phyloP scores from a whole-genome alignment of 2,329 filamentous ascomycete species.

The Didymella pinodella region DNA sequence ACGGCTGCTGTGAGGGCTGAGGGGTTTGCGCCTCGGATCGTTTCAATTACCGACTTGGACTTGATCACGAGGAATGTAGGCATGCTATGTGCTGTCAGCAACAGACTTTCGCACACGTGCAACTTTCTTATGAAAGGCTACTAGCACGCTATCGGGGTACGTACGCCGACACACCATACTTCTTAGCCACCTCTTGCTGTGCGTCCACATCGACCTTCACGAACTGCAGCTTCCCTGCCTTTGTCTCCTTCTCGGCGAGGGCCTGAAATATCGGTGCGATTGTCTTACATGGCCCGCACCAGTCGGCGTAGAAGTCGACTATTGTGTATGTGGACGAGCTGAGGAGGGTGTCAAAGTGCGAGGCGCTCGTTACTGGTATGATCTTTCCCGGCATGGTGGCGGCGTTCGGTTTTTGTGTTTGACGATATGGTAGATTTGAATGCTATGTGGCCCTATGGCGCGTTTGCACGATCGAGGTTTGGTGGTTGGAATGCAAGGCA shows the following conservation, averaged over 20 bases:
- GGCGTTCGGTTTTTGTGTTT: not conserved
- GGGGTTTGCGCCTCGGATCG: slow-evolving; percentile 59
- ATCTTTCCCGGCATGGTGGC: slow-evolving; percentile 45
- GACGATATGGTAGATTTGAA: not conserved
- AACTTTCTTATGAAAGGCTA: no score
- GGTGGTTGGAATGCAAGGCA: slow-evolving; percentile 4
- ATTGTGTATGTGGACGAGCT: slow-evolving; percentile 52
- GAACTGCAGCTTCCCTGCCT: slow-evolving; percentile 59
- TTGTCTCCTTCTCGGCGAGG: slow-evolving; percentile 59
- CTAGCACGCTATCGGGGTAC: slow-evolving; percentile 17
- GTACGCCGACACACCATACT: slow-evolving; percentile 59
- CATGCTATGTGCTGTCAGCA: slow-evolving; percentile 47
- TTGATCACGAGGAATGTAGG: slow-evolving; percentile 60
- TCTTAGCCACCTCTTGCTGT: slow-evolving; percentile 58
- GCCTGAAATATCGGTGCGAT: slow-evolving; percentile 61
- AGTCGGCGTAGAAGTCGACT: slow-evolving; percentile 63
- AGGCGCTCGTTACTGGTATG: slow-evolving; percentile 41
- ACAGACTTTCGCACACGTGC: no score
- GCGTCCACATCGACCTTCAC: slow-evolving; percentile 65
- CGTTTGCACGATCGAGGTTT: not conserved
- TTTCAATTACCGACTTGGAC: slow-evolving; percentile 54
- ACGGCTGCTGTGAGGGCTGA: slow-evolving; percentile 58
- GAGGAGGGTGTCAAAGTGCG: slow-evolving; percentile 49
- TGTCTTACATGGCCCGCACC: slow-evolving; percentile 66
- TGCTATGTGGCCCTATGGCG: not conserved